These are phyloP conservation scores for Paramecium sonneborni DNA, from an alignment of 73 alveolate genomes.

Conservation along the genomic window DNA sequence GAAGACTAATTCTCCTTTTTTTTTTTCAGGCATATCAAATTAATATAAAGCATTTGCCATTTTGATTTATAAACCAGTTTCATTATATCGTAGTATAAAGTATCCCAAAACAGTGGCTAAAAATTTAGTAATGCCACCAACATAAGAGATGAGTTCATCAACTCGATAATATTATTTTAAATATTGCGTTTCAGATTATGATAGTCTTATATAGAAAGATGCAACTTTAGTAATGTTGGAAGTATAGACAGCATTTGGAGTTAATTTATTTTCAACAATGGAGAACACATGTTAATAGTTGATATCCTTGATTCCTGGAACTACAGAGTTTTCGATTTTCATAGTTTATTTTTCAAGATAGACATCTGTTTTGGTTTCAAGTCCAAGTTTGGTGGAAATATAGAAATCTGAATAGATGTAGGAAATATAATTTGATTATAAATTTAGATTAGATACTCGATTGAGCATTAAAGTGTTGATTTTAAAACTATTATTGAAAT, in stretches of 20 bases:
- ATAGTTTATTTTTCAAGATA: not conserved
- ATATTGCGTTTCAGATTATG: not conserved
- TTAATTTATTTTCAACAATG: not conserved
- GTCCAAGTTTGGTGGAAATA: not conserved
- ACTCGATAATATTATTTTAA: not conserved
- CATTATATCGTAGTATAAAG: not conserved
- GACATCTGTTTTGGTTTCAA: not conserved
- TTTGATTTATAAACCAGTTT: slow-evolving; percentile 1
- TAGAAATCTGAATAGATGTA: not conserved
- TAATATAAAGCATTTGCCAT: not conserved
- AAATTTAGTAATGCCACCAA: not conserved
- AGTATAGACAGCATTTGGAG: not conserved
- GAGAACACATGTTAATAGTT: not conserved
- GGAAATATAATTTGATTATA: not conserved
- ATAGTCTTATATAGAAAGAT: not conserved
- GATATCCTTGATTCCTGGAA: not conserved
- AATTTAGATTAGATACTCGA: not conserved
- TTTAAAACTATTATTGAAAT: not conserved
- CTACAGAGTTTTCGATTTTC: not conserved
- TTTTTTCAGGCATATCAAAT: slow-evolving; percentile 3
- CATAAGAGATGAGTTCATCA: not conserved
- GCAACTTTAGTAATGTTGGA: not conserved
- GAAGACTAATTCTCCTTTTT: not conserved
- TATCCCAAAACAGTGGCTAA: not conserved
- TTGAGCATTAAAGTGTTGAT: not conserved